These are phyloP conservation scores for Lithospermum erythrorhizon DNA, from an alignment of 257 asterid species.

Conservation along the genomic window DNA sequence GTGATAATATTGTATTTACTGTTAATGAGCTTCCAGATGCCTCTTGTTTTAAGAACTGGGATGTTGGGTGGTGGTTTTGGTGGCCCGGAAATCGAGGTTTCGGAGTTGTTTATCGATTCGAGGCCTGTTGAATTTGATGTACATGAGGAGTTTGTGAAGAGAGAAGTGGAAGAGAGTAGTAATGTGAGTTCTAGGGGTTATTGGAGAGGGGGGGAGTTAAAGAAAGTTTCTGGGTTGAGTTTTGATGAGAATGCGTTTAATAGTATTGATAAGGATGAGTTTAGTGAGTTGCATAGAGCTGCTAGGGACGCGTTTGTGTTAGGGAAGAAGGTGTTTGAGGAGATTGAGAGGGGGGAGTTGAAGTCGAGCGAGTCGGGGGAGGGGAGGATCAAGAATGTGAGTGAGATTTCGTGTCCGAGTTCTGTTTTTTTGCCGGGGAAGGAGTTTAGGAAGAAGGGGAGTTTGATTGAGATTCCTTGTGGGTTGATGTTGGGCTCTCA, in stretches of 20 bases:
- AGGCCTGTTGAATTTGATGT: too few species aligned
- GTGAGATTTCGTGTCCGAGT: slow-evolving; percentile 50
- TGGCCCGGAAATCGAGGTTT: background rate
- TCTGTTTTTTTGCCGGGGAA: slow-evolving; percentile 46
- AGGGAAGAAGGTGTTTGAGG: slow-evolving; percentile 58
- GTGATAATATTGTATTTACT: slow-evolving; percentile 60
- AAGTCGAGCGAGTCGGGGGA: slow-evolving; percentile 19
- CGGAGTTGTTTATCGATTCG: too few species aligned
- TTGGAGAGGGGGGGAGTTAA: slow-evolving; percentile 40
- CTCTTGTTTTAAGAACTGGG: slow-evolving; percentile 63
- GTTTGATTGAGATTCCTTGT: slow-evolving; percentile 69
- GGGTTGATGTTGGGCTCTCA: slow-evolving; percentile 87
- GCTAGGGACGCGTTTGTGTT: slow-evolving; percentile 66
- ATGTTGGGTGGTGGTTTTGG: slow-evolving; percentile 1
- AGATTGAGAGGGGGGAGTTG: slow-evolving; percentile 48
- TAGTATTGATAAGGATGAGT: slow-evolving; percentile 45
- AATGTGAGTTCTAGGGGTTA: slow-evolving; percentile 2
- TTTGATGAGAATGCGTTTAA: slow-evolving; percentile 49
- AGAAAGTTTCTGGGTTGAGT: slow-evolving; percentile 47
- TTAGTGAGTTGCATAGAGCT: slow-evolving; percentile 51
- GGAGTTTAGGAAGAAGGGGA: slow-evolving; percentile 34
- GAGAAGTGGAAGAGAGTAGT: background rate
- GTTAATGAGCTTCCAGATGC: slow-evolving; percentile 69
- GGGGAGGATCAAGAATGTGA: slow-evolving; percentile 14
- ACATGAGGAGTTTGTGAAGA: background rate